These are phyloP conservation scores for Rhodotorula sp. DNA, from an alignment of 1,284 basidiomycete genomes.

Conservation along the genomic window DNA sequence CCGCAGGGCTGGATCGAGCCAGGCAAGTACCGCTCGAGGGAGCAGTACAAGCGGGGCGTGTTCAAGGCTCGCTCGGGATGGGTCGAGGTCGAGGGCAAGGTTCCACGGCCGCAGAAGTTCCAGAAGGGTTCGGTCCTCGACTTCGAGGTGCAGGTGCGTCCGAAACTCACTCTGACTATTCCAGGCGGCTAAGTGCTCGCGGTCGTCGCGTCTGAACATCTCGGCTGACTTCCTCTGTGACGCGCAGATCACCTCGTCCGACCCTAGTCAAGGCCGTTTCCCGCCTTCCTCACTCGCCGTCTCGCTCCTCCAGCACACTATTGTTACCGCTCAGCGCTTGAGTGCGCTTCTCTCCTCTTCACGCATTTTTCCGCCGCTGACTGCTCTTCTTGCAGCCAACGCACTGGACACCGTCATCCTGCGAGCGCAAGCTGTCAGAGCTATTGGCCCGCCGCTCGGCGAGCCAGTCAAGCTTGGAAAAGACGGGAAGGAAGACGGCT, in stretches of 20 bases:
- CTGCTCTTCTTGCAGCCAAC: not conserved
- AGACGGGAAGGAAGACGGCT: not conserved
- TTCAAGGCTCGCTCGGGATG: constrained; percentile 1
- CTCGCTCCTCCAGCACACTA: constrained; percentile 28
- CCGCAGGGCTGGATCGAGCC: constrained; percentile 28
- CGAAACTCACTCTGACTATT: not conserved
- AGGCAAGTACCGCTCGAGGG: constrained; percentile 22
- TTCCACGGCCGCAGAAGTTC: constrained; percentile 19
- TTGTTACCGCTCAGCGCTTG: constrained; percentile 31
- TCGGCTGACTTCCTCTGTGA: not conserved
- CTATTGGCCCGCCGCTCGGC: not conserved
- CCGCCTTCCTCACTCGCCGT: constrained; percentile 7
- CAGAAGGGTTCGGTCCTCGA: constrained; percentile 23
- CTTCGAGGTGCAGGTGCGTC: constrained; percentile 17
- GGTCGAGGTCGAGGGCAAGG: constrained; percentile 20
- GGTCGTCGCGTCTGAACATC: not conserved
- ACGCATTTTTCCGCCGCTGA: not conserved
- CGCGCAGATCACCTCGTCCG: constrained; percentile 25
- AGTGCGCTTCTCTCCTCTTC: constrained; percentile 9
- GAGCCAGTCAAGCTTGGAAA: not conserved
- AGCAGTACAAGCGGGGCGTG: constrained; percentile 3
- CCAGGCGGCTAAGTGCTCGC: too few relatives aligned
- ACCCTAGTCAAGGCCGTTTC: constrained; percentile 26
- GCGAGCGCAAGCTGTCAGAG: not conserved
- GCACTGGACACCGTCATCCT: constrained; percentile 5